These are phyloP conservation scores for Reutealis trisperma DNA, from an alignment of 345 rosid genomes.

Conservation along the genomic window DNA sequence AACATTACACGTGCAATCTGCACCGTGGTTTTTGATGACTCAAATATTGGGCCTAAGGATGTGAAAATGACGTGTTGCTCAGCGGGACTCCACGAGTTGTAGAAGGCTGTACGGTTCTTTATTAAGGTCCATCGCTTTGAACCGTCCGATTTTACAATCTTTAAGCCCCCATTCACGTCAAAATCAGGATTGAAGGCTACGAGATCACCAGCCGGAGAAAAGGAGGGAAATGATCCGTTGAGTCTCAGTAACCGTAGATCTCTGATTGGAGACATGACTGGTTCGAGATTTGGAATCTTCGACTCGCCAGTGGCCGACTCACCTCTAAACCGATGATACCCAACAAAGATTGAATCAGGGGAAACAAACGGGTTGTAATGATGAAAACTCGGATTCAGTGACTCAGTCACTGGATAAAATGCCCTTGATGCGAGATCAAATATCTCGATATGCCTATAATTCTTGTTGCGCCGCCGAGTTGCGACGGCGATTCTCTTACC, in stretches of 20 bases:
- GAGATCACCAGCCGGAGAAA: constrained; percentile 61
- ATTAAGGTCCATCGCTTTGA: constrained; percentile 71
- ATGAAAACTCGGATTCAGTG: constrained; percentile 61
- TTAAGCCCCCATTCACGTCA: constrained; percentile 44
- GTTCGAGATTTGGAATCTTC: constrained; percentile 60
- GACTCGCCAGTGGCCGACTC: constrained; percentile 52
- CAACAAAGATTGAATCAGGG: constrained; percentile 45
- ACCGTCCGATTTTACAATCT: constrained; percentile 67
- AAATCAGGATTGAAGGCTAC: constrained; percentile 58
- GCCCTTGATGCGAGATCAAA: constrained; percentile 44
- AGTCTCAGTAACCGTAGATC: constrained; percentile 57
- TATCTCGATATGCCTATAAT: constrained; percentile 68
- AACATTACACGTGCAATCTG: constrained; percentile 80
- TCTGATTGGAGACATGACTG: constrained; percentile 57
- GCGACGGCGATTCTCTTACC: constrained; percentile 65
- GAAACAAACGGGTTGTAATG: constrained; percentile 87
- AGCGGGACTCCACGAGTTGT: constrained; percentile 80
- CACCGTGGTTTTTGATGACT: constrained; percentile 47
- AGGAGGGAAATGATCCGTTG: constrained; percentile 68
- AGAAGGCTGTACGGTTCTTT: constrained; percentile 64
- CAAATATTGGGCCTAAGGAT: constrained; percentile 76
- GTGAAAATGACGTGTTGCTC: constrained; percentile 71
- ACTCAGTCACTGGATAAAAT: constrained; percentile 56
- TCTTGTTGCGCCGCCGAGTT: constrained; percentile 53
- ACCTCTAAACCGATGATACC: constrained; percentile 85